phyloP scores from a whole-genome alignment of 352 stramenopile genomes.

The Pythium rishiriense region DNA sequence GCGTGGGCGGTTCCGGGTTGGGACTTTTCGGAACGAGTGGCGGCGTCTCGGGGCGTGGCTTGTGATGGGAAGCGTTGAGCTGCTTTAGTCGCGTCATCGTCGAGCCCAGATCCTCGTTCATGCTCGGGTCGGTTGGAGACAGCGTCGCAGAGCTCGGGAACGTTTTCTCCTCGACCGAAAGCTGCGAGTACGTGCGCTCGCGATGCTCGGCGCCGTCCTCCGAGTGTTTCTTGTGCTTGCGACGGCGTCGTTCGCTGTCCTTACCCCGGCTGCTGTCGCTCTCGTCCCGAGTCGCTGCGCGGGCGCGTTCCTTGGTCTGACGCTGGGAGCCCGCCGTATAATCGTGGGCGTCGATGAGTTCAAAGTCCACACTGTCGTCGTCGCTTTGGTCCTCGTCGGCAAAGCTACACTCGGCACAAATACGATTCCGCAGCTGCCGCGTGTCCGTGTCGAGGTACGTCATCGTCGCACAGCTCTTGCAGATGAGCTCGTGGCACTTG shows the following conservation, averaged over 20 bases:
- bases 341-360: background rate
- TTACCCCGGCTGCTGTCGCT: background rate
- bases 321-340: no score
- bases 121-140: background rate
- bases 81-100: slow-evolving; percentile 17
- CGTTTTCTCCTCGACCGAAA: slow-evolving; percentile 18
- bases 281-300: background rate
- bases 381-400: background rate
- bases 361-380: background rate
- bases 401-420: slow-evolving; percentile 50
- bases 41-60: background rate
- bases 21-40: background rate
- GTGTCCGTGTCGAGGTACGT: slow-evolving; percentile 41
- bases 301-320: no score
- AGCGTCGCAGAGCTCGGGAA: background rate
- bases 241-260: background rate
- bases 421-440: slow-evolving; percentile 48
- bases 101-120: slow-evolving; percentile 8
- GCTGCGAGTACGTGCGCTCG: slow-evolving; percentile 22
- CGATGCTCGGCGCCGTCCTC: background rate
- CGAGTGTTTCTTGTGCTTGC: background rate
- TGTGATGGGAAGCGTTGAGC: slow-evolving; percentile 7
- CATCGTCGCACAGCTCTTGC: slow-evolving; percentile 60
- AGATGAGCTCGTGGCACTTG: slow-evolving; percentile 62
- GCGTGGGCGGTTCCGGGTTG: background rate